A percentile compares a stretch with the other conserved stretches of the same genome.
Conservation (phyloP, 1,284 basidiomycete genomes). For the Cronartium quercuum region DNA sequence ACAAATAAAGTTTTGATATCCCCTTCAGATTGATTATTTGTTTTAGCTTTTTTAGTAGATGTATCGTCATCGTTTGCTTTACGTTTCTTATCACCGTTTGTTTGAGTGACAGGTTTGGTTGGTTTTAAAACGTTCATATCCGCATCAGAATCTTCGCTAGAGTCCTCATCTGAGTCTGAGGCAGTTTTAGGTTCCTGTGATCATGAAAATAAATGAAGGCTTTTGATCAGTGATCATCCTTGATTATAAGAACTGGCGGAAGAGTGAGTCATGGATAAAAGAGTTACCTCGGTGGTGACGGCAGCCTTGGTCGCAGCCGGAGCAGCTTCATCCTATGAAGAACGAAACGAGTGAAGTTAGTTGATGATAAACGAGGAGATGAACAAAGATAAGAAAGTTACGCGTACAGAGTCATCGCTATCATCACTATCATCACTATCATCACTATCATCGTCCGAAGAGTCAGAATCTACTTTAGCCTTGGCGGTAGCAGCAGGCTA, state of each 20-base stretch:
- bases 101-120: not conserved
- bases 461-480: constrained; percentile 3
- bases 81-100: constrained; percentile 27
- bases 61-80: constrained; percentile 12
- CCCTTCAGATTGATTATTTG: not conserved
- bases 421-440: constrained; percentile 1
- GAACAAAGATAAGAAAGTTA: not conserved
- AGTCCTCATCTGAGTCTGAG: constrained; percentile 23
- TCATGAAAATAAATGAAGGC: no score
- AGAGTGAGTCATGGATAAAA: not conserved
- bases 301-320: constrained; percentile 3
- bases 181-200: not conserved
- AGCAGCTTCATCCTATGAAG: not conserved
- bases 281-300: not conserved
- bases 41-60: constrained; percentile 21
- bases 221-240: no score
- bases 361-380: no score
- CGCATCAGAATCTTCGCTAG: constrained; percentile 1
- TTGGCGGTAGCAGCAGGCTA: not conserved
- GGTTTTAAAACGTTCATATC: not conserved
- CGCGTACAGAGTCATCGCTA: constrained; percentile 1
- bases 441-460: not conserved
- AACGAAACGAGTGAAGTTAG: not conserved
- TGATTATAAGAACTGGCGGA: no score
- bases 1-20: constrained; percentile 76